Percentiles rank a stretch among this genome's conserved stretches.
phyloP scores from a whole-genome alignment of 768 basidiomycete species.

The Sporobolomyces phaffii region DNA sequence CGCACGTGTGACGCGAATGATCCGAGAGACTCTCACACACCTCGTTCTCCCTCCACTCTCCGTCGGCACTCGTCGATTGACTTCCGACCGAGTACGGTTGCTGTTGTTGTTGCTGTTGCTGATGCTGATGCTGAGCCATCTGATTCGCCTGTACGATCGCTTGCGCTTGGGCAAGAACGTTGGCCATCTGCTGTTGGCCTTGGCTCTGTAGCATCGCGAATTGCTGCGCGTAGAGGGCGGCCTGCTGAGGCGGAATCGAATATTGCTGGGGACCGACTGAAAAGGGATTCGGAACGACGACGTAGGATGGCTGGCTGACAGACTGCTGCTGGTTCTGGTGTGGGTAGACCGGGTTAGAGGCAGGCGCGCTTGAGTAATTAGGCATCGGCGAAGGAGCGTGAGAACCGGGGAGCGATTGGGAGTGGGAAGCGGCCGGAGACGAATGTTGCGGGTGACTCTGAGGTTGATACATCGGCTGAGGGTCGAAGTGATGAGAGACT shows the following conservation, averaged over 20 bases:
- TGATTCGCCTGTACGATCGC: conserved; percentile 16
- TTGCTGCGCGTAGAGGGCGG: conserved; percentile 11
- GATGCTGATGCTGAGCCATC: conserved; percentile 7
- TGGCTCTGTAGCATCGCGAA: conserved; percentile 25
- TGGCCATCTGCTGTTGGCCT: conserved; percentile 16
- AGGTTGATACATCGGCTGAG: not conserved
- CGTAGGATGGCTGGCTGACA: not conserved
- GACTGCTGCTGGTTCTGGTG: not conserved
- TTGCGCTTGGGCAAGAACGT: conserved; percentile 10
- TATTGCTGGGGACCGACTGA: not conserved
- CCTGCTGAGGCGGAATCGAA: not conserved
- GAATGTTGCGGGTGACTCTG: not conserved
- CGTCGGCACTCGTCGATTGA: conserved; percentile 19
- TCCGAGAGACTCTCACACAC: not conserved
- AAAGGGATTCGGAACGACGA: conserved; percentile 2
- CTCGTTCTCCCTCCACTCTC: conserved; percentile 32
- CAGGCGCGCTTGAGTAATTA: not conserved
- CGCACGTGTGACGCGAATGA: not conserved
- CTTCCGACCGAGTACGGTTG: conserved; percentile 2
- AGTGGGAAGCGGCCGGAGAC: not conserved
- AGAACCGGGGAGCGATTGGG: conserved; percentile 1
- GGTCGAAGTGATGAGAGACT: not conserved
- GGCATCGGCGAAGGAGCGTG: conserved; percentile 14
- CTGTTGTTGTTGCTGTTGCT: conserved; percentile 2
- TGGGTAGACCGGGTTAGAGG: not conserved